Conservation (phyloP, 257 asterid genomes). For the Vinca minor region DNA sequence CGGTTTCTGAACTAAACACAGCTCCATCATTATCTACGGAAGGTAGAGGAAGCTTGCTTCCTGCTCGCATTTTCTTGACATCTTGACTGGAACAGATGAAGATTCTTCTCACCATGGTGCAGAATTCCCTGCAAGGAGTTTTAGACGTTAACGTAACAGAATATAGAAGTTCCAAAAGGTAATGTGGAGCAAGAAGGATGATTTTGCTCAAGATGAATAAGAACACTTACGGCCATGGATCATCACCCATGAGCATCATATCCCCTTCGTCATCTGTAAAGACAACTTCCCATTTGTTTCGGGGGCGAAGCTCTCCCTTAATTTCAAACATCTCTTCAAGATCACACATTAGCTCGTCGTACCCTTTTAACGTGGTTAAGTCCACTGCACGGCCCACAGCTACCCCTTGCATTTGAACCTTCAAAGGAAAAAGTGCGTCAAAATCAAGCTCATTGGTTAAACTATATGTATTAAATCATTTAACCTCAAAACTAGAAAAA, state of each 20-base stretch:
- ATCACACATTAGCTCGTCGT: constrained; percentile 57
- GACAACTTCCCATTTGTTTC: constrained; percentile 75
- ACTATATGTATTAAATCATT: constrained; percentile 7
- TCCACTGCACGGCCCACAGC: constrained; percentile 96
- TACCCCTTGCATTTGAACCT: constrained; percentile 99
- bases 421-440: constrained; percentile 11
- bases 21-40: constrained; percentile 36
- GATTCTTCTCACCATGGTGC: constrained; percentile 66
- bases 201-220: not conserved
- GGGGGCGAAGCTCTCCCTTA: constrained; percentile 58
- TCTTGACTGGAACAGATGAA: constrained; percentile 67
- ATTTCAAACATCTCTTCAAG: constrained; percentile 86
- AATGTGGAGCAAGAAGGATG: not conserved
- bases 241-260: constrained; percentile 91
- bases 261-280: constrained; percentile 94
- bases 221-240: constrained; percentile 96
- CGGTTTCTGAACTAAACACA: constrained; percentile 21
- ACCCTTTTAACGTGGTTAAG: constrained; percentile 61
- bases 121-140: constrained; percentile 56
- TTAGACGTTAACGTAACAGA: constrained; percentile 6
- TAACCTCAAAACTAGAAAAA: constrained; percentile 1
- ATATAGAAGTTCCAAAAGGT: not conserved
- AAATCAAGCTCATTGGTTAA: constrained; percentile 1
- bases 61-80: constrained; percentile 64
- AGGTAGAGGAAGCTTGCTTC: constrained; percentile 39